These are phyloP conservation scores for Suillus weaverae DNA, from an alignment of 768 basidiomycete genomes.

Conservation along the genomic window DNA sequence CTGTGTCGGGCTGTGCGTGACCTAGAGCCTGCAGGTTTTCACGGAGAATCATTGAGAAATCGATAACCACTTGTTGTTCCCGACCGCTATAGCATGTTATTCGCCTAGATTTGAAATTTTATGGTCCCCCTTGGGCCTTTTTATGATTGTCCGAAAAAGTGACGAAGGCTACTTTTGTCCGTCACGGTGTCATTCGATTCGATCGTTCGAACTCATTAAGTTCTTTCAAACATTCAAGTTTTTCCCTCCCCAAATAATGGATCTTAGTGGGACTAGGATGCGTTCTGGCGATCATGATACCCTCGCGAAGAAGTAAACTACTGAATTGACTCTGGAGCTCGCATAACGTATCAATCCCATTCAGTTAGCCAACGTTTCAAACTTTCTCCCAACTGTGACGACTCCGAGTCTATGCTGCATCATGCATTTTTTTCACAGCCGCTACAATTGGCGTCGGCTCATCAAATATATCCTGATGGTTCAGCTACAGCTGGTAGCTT, in stretches of 20 bases:
- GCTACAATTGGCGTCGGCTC: neutral
- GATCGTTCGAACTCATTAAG: too few relatives aligned
- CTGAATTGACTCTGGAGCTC: neutral
- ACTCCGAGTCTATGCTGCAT: neutral
- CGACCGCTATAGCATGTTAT: too few relatives aligned
- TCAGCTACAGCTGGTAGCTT: neutral
- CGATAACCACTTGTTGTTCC: too few relatives aligned
- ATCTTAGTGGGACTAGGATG: neutral
- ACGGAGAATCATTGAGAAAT: too few relatives aligned
- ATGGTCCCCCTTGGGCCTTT: neutral
- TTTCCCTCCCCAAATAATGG: neutral
- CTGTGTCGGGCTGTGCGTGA: neutral
- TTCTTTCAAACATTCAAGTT: neutral
- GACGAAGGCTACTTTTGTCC: too few relatives aligned
- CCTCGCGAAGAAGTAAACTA: neutral
- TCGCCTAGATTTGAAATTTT: neutral
- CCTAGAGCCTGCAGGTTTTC: too few relatives aligned
- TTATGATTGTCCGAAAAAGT: neutral
- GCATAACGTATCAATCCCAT: neutral
- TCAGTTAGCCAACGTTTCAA: neutral
- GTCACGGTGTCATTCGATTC: too few relatives aligned
- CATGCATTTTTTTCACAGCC: too few relatives aligned
- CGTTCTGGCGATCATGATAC: neutral
- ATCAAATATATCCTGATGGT: neutral
- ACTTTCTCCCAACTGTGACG: too few relatives aligned